phyloP scores from a whole-genome alignment of 2,329 filamentous ascomycete species.

The Rugonectria rugulosa region DNA sequence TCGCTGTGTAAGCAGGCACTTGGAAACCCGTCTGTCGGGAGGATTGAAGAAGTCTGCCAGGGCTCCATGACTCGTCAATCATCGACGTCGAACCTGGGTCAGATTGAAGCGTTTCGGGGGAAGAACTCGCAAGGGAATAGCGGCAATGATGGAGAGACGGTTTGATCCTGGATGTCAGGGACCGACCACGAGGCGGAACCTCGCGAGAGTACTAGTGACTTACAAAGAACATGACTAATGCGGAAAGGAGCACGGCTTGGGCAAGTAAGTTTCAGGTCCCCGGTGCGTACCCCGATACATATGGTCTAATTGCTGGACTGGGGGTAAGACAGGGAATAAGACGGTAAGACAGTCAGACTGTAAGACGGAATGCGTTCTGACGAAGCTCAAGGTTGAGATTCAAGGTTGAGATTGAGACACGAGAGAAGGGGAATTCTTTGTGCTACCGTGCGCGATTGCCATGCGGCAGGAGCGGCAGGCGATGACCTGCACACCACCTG shows the following conservation, averaged over 20 bases:
- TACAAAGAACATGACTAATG: background rate
- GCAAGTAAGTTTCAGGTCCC: conserved; percentile 12
- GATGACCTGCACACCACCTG: too few relatives aligned
- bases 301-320: background rate
- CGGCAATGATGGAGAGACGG: background rate
- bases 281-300: background rate
- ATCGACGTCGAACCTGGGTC: conserved; percentile 10
- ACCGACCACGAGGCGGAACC: background rate
- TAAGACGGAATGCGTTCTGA: background rate
- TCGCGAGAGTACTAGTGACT: conserved; percentile 1
- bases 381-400: background rate
- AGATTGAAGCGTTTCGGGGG: conserved; percentile 1
- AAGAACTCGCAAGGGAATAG: conserved; percentile 5
- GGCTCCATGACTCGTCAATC: conserved; percentile 5
- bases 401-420: too few relatives aligned
- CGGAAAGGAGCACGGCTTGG: background rate
- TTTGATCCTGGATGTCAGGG: background rate
- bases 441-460: background rate
- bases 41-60: too few relatives aligned
- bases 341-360: background rate
- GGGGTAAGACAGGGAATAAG: background rate
- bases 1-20: too few relatives aligned
- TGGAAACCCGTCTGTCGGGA: background rate
- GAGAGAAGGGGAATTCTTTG: background rate
- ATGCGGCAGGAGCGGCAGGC: too few relatives aligned